Conservation (phyloP, 441 rosid species). For the Iberis amara region DNA sequence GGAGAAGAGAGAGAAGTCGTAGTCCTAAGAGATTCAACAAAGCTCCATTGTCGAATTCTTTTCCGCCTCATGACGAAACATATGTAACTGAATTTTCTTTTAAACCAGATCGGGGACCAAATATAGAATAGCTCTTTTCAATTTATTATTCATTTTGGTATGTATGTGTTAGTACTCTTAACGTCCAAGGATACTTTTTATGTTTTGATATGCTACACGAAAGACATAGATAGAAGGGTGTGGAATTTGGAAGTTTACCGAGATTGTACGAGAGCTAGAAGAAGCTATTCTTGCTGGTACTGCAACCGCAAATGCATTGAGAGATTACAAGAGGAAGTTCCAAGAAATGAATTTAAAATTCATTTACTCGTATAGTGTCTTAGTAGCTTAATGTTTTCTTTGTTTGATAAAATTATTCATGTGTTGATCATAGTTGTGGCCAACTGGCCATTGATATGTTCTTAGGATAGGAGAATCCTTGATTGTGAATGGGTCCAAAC, state of each 20-base stretch:
- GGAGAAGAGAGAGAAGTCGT: too few relatives aligned
- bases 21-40: too few relatives aligned
- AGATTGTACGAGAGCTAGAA: constrained; percentile 88
- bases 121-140: too few relatives aligned
- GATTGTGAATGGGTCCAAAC: constrained; percentile 94
- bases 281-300: constrained; percentile 98
- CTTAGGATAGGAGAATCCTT: constrained; percentile 82
- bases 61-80: too few relatives aligned
- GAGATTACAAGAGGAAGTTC: constrained; percentile 92
- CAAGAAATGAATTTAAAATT: constrained; percentile 88
- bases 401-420: too few relatives aligned
- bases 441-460: constrained; percentile 9
- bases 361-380: constrained; percentile 5
- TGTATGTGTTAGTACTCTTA: too few relatives aligned
- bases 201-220: too few relatives aligned
- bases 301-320: constrained; percentile 94
- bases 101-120: too few relatives aligned
- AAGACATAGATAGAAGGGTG: constrained; percentile 76
- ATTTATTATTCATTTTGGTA: too few relatives aligned
- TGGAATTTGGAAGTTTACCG: constrained; percentile 94
- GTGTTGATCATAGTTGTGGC: neutral
- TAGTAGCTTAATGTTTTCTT: neutral
- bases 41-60: too few relatives aligned
- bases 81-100: too few relatives aligned
- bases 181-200: too few relatives aligned